Percentiles rank a stretch among this genome's conserved stretches.
Evolutionary conservation across 2,329 filamentous ascomycete genomes (phyloP).

Genomic region (Tothia fuscella): DNA sequence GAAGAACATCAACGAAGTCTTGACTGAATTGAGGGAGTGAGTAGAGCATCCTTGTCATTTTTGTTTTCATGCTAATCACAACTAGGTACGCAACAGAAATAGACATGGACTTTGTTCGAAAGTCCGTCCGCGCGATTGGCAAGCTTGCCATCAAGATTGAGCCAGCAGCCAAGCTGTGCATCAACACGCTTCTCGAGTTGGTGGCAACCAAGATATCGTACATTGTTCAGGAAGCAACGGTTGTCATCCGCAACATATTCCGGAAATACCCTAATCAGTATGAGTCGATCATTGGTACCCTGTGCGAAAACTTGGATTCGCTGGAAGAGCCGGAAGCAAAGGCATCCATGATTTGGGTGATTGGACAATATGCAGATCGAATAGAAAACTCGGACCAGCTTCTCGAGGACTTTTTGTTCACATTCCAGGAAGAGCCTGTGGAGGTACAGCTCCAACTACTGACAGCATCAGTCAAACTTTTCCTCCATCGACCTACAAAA

Average conservation of each 20-base stretch:
- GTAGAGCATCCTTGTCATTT: conserved; percentile 15
- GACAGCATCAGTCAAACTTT: conserved; percentile 93
- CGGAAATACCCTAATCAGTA: conserved; percentile 98
- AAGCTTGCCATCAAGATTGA: conserved; percentile 99
- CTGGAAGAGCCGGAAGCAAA: conserved; percentile 96
- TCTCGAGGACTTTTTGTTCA: conserved; percentile 87
- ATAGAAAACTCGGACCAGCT: conserved; percentile 95
- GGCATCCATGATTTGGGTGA: conserved; percentile 98
- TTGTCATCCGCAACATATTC: conserved; percentile 98
- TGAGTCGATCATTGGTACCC: conserved; percentile 88
- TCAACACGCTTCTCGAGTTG: conserved; percentile 81
- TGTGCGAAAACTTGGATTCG: conserved; percentile 93
- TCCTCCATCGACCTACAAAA: conserved; percentile 92
- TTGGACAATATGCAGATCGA: conserved; percentile 91
- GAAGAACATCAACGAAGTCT: conserved; percentile 86
- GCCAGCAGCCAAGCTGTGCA: conserved; percentile 79
- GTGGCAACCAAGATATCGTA: conserved; percentile 98
- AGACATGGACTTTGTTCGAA: conserved; percentile 95
- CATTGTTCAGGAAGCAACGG: conserved; percentile 96
- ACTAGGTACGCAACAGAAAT: conserved; percentile 81
- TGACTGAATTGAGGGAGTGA: conserved; percentile 84
- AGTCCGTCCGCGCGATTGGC: conserved; percentile 92
- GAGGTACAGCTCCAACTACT: conserved; percentile 91
- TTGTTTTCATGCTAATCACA: neutral
- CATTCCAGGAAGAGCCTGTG: conserved; percentile 86